Conservation (phyloP, 306 rosid species). For the Trichosanthes truncata region DNA sequence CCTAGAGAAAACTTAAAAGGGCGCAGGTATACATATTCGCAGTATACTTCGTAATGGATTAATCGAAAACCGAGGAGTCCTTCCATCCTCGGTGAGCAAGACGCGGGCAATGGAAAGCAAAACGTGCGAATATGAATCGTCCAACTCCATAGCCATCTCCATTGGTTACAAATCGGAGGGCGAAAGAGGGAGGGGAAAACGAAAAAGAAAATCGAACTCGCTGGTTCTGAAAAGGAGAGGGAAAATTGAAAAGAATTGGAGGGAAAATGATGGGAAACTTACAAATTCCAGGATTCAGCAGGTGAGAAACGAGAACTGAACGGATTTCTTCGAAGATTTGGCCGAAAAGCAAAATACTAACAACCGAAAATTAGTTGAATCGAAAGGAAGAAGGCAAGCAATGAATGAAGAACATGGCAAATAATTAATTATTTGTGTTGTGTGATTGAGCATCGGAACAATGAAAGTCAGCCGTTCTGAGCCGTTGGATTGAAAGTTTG, state of each 20-base stretch:
- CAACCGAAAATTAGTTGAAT: neutral
- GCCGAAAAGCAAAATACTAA: neutral
- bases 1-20: constrained; percentile 27
- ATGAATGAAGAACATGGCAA: neutral
- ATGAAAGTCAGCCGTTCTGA: neutral
- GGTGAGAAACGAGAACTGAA: neutral
- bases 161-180: constrained; percentile 23
- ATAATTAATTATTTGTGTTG: neutral
- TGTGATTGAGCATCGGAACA: neutral
- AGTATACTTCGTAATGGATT: constrained; percentile 43
- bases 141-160: constrained; percentile 59
- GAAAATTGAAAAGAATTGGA: constrained; percentile 12
- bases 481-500: neutral
- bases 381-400: neutral
- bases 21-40: constrained; percentile 32
- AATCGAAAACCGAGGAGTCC: constrained; percentile 46
- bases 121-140: constrained; percentile 36
- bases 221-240: constrained; percentile 16
- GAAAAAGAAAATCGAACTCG: constrained; percentile 3
- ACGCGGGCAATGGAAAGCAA: constrained; percentile 35
- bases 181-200: neutral
- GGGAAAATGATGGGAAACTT: neutral
- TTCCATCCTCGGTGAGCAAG: constrained; percentile 33
- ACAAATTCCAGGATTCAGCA: neutral
- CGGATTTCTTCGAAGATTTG: constrained; percentile 18